A percentile compares a stretch with the other conserved stretches of the same genome.
These are phyloP conservation scores for Xylaria flabelliformis DNA, from an alignment of 495 filamentous ascomycete genomes.

Conservation along the genomic window DNA sequence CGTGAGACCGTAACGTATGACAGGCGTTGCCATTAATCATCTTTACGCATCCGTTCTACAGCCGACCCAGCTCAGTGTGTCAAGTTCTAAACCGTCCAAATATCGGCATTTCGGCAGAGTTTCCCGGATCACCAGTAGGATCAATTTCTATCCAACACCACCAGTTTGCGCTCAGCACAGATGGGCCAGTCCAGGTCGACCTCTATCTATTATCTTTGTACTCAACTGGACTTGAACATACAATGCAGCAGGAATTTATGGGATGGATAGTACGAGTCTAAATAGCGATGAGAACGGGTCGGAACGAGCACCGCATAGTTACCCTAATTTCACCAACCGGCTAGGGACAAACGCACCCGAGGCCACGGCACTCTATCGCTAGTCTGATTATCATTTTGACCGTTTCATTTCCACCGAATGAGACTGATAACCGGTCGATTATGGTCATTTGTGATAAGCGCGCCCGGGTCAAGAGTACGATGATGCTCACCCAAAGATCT, in stretches of 20 bases:
- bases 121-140: slow-evolving; percentile 11
- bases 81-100: neutral
- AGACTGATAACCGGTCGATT: neutral
- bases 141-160: neutral
- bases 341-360: neutral
- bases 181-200: neutral
- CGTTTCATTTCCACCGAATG: neutral
- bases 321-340: neutral
- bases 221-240: neutral
- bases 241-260: neutral
- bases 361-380: neutral
- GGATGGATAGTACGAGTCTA: neutral
- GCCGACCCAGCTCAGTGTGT: neutral
- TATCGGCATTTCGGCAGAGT: slow-evolving; percentile 11
- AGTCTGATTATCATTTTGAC: neutral
- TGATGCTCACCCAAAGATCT: neutral
- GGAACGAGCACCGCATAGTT: slow-evolving; percentile 2
- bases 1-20: neutral
- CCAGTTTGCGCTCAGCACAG: neutral
- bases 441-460: slow-evolving; percentile 6
- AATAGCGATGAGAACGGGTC: neutral
- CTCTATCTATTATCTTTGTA: neutral
- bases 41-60: neutral
- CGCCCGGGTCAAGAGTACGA: neutral
- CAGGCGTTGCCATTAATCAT: neutral